phyloP scores from a whole-genome alignment of 2,329 filamentous ascomycete species.

The Drechslerella stenobrocha region DNA sequence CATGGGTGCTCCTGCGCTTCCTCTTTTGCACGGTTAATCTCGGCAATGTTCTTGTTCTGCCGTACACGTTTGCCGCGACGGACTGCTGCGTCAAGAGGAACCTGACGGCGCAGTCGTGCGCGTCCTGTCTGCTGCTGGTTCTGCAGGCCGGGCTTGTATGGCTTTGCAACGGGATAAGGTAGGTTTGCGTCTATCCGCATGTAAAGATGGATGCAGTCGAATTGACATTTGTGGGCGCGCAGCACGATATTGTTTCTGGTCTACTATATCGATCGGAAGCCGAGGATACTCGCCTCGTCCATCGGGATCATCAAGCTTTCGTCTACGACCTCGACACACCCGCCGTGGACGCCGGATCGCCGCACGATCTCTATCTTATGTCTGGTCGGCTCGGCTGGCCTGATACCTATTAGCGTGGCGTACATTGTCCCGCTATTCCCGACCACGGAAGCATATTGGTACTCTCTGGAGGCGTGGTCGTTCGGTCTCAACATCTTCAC shows the following conservation, averaged over 20 bases:
- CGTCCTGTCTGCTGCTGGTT: conserved; percentile 27
- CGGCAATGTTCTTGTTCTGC: conserved; percentile 41
- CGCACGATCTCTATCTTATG: conserved; percentile 18
- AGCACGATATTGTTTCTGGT: conserved; percentile 29
- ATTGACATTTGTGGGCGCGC: neutral
- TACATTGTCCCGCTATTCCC: conserved; percentile 35
- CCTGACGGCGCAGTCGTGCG: conserved; percentile 14
- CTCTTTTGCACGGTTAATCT: conserved; percentile 37
- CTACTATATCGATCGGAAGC: conserved; percentile 16
- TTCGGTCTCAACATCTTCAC: conserved; percentile 38
- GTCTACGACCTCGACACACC: conserved; percentile 13
- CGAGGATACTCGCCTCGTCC: conserved; percentile 18
- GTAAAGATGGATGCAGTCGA: too few species aligned
- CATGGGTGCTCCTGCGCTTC: conserved; percentile 29
- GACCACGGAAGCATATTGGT: conserved; percentile 28
- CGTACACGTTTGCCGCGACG: conserved; percentile 36
- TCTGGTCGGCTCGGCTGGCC: conserved; percentile 10
- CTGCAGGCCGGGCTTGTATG: conserved; percentile 25
- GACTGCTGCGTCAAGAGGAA: conserved; percentile 27
- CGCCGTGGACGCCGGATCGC: conserved; percentile 33
- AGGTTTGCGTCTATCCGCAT: too few species aligned
- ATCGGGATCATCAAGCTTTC: conserved; percentile 27
- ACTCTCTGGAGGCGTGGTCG: conserved; percentile 33
- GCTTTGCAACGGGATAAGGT: conserved; percentile 29
- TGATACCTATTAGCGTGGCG: conserved; percentile 28